Conservation (phyloP, 2,329 filamentous ascomycete genomes). For the Colletotrichum caudatum region DNA sequence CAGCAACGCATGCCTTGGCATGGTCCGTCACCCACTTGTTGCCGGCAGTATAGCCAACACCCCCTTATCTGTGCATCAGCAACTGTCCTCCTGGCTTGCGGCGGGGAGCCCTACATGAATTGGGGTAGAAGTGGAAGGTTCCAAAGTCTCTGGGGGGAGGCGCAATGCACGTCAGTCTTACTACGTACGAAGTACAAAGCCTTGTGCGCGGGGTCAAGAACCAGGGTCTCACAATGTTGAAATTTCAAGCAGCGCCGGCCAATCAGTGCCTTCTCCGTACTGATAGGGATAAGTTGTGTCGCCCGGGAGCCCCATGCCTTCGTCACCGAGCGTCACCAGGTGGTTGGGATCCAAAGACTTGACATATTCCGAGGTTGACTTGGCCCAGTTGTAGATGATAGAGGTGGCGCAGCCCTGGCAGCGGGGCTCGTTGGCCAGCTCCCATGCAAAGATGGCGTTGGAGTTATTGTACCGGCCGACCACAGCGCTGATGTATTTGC, state of each 20-base stretch:
- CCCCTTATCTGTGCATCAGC: constrained; percentile 37
- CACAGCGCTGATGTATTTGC: constrained; percentile 61
- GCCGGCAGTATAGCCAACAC: constrained; percentile 36
- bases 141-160: constrained; percentile 54
- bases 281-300: constrained; percentile 66
- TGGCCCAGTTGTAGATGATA: constrained; percentile 72
- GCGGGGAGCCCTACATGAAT: constrained; percentile 45
- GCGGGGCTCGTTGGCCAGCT: constrained; percentile 68
- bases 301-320: constrained; percentile 59
- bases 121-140: constrained; percentile 50
- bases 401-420: constrained; percentile 70
- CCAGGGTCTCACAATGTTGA: constrained; percentile 53
- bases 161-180: neutral
- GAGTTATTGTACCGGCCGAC: constrained; percentile 62
- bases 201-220: neutral
- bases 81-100: constrained; percentile 32
- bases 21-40: constrained; percentile 46
- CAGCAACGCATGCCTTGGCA: constrained; percentile 46
- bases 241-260: constrained; percentile 63
- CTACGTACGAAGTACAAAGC: too few species aligned
- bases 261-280: constrained; percentile 64
- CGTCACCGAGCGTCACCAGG: constrained; percentile 74
- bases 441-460: constrained; percentile 65
- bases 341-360: constrained; percentile 72
- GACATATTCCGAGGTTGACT: constrained; percentile 69